A percentile compares a stretch with the other conserved stretches of the same genome.
Evolutionary conservation across 176 grass and related monocot species (phyloP).

Genomic region (Triticum urartu): DNA sequence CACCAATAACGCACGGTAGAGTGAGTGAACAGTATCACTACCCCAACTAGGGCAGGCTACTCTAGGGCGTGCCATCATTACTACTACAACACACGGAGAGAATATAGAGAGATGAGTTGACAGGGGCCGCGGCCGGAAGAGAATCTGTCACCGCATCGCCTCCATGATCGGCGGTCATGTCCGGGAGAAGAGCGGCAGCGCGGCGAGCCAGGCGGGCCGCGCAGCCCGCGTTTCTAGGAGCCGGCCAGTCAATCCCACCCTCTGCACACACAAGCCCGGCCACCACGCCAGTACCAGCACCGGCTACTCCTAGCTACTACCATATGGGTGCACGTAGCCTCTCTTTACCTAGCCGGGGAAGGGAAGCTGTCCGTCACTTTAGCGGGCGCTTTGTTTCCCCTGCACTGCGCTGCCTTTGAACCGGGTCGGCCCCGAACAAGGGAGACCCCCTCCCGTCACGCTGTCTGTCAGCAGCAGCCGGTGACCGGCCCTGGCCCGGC

Average conservation of each 20-base stretch:
- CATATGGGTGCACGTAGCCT: not conserved
- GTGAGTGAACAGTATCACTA: not conserved
- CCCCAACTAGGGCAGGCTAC: not conserved
- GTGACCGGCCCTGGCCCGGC: not conserved
- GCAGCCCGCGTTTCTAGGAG: slow-evolving; percentile 63
- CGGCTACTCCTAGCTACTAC: not conserved
- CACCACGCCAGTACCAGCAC: not conserved
- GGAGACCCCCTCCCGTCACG: not conserved
- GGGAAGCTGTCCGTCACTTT: slow-evolving; percentile 5
- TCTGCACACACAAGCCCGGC: slow-evolving; percentile 3
- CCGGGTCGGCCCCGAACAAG: slow-evolving; percentile 31
- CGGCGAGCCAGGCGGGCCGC: not conserved
- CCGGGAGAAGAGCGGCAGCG: slow-evolving; percentile 39
- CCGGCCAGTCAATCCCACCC: not conserved
- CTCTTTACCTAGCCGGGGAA: not conserved
- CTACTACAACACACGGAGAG: slow-evolving; percentile 17
- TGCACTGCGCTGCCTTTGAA: slow-evolving; percentile 2
- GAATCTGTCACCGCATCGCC: slow-evolving; percentile 29
- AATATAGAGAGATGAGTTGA: not conserved
- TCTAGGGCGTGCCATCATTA: not conserved
- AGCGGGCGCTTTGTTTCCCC: slow-evolving; percentile 23
- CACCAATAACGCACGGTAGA: too few species aligned
- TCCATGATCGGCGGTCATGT: slow-evolving; percentile 31
- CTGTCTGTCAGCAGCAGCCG: not conserved
- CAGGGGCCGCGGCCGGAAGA: not conserved